Evolutionary conservation across 805 yeast genomes (phyloP).

Genomic region (Kodamaea hsintzibuensis): DNA sequence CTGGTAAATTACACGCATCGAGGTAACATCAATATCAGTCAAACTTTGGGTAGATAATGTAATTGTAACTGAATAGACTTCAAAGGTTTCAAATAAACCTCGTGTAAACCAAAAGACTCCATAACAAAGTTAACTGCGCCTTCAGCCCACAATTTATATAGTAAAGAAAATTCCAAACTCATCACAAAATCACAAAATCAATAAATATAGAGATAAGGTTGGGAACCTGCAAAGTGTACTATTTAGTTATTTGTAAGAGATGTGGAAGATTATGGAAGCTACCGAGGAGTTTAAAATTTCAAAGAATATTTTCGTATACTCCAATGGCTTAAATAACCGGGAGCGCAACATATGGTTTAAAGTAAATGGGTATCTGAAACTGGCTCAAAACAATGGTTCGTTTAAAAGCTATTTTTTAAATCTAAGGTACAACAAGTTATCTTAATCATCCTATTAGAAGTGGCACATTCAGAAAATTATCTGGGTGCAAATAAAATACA

Average conservation of each 20-base stretch:
- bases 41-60: too few relatives aligned
- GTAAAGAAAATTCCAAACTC: not conserved
- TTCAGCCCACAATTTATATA: too few relatives aligned
- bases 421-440: too few relatives aligned
- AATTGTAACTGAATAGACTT: not conserved
- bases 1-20: not conserved
- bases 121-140: not conserved
- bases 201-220: not conserved
- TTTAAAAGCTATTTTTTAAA: not conserved
- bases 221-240: not conserved
- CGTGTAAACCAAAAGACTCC: too few relatives aligned
- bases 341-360: not conserved
- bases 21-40: not conserved
- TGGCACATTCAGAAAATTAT: not conserved
- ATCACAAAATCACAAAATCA: not conserved
- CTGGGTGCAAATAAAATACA: slow-evolving; percentile 1
- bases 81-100: too few relatives aligned
- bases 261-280: not conserved
- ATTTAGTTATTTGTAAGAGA: not conserved
- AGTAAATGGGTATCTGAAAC: not conserved
- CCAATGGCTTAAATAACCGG: not conserved
- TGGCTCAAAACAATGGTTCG: not conserved
- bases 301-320: not conserved
- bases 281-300: not conserved
- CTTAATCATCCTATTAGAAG: not conserved